phyloP scores from a whole-genome alignment of 768 basidiomycete genomes.

The Neoboletus subvelutipes region DNA sequence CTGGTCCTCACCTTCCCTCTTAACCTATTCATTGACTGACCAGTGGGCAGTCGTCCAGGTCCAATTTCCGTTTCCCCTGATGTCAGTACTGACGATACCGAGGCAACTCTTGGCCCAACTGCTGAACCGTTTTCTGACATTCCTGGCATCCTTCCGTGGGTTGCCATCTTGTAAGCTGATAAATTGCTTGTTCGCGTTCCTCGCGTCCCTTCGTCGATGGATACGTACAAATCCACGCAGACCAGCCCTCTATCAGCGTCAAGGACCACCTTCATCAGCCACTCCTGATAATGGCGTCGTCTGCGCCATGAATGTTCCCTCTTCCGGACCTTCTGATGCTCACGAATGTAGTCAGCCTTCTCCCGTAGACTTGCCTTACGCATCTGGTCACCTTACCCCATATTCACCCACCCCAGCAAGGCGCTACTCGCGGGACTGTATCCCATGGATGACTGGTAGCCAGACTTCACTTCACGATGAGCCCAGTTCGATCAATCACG shows the following conservation, averaged over 20 bases:
- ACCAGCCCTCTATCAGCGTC: background rate
- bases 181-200: background rate
- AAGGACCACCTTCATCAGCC: background rate
- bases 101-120: background rate
- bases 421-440: constrained; percentile 7
- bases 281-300: background rate
- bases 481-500: constrained; percentile 4
- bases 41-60: background rate
- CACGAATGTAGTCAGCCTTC: constrained; percentile 8
- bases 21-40: too few relatives aligned
- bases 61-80: background rate
- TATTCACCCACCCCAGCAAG: constrained; percentile 13
- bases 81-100: background rate
- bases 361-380: constrained; percentile 13
- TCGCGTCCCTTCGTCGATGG: constrained; percentile 6
- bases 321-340: background rate
- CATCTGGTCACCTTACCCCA: constrained; percentile 22
- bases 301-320: constrained; percentile 20
- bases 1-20: background rate
- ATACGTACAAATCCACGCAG: background rate
- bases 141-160: constrained; percentile 1
- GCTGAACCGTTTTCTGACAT: constrained; percentile 4
- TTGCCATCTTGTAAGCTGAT: background rate
- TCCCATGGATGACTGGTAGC: constrained; percentile 8
- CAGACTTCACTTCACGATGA: constrained; percentile 20